Evolutionary conservation across 495 filamentous ascomycete genomes (phyloP).

Genomic region (Penicillium subrubescens): DNA sequence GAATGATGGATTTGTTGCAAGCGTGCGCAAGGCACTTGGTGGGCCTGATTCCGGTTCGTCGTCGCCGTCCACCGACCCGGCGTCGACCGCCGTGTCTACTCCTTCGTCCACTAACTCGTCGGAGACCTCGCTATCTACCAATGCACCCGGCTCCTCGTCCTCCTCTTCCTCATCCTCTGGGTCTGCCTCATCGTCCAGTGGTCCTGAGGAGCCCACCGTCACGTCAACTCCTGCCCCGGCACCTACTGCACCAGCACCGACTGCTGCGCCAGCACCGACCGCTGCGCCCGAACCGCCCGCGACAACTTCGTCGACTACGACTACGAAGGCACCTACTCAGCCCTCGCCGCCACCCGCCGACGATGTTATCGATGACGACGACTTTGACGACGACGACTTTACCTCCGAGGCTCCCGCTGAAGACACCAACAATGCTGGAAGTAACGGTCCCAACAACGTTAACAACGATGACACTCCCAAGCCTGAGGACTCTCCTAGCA

Average conservation of each 20-base stretch:
- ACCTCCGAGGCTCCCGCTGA: background rate
- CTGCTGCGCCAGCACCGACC: conserved; percentile 11
- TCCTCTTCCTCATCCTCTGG: conserved; percentile 35
- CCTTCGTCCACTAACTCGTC: conserved; percentile 35
- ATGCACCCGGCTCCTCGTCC: conserved; percentile 31
- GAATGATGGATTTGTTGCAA: conserved; percentile 59
- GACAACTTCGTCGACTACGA: background rate
- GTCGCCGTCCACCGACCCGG: conserved; percentile 31
- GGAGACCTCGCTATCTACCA: conserved; percentile 30
- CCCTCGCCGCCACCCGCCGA: background rate
- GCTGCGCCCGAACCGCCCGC: conserved; percentile 2
- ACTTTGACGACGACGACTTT: background rate
- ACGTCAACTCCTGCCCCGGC: background rate
- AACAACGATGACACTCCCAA: background rate
- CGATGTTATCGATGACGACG: background rate
- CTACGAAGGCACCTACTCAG: background rate
- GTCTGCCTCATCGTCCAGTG: conserved; percentile 31
- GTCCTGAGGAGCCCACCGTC: conserved; percentile 17
- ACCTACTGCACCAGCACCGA: conserved; percentile 9
- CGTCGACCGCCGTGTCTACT: conserved; percentile 33
- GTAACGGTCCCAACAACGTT: background rate
- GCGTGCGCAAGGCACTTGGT: conserved; percentile 35
- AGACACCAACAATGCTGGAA: background rate
- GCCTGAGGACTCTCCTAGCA: background rate
- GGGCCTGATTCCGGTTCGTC: conserved; percentile 35